These are phyloP conservation scores for Scheffersomyces titani DNA, from an alignment of 1,139 yeast genomes.

Conservation along the genomic window DNA sequence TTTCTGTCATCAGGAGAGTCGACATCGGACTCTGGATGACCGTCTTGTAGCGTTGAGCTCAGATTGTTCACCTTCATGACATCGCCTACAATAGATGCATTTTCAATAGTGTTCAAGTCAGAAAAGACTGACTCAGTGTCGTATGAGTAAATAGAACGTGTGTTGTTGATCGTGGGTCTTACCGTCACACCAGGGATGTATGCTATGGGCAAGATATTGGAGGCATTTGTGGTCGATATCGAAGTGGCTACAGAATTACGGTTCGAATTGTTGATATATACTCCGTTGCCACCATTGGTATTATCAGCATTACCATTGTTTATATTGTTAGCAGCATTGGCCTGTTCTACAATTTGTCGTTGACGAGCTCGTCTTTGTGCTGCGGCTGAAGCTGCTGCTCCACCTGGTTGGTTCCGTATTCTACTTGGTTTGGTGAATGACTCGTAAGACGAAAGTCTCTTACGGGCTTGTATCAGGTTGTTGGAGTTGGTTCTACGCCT, in stretches of 20 bases:
- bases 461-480: constrained; percentile 16
- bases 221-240: constrained; percentile 68
- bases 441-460: constrained; percentile 45
- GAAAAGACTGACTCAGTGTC: constrained; percentile 54
- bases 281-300: constrained; percentile 6
- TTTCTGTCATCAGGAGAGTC: constrained; percentile 7
- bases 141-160: constrained; percentile 49
- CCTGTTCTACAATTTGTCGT: constrained; percentile 14
- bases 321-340: constrained; percentile 7
- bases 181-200: constrained; percentile 91
- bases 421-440: constrained; percentile 44
- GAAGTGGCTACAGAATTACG: constrained; percentile 59
- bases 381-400: constrained; percentile 5
- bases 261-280: constrained; percentile 28
- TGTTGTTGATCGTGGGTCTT: constrained; percentile 50
- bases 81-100: constrained; percentile 58
- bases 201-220: constrained; percentile 90
- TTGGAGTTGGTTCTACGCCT: constrained; percentile 6
- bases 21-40: background rate
- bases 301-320: constrained; percentile 3
- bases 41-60: constrained; percentile 1
- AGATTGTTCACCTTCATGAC: constrained; percentile 32
- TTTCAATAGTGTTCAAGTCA: constrained; percentile 52
- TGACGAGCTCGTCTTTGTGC: constrained; percentile 18
- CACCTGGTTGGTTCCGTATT: constrained; percentile 6